These are phyloP conservation scores for Macrophomina pseudophaseolina DNA, from an alignment of 2,329 filamentous ascomycete species.

Conservation along the genomic window DNA sequence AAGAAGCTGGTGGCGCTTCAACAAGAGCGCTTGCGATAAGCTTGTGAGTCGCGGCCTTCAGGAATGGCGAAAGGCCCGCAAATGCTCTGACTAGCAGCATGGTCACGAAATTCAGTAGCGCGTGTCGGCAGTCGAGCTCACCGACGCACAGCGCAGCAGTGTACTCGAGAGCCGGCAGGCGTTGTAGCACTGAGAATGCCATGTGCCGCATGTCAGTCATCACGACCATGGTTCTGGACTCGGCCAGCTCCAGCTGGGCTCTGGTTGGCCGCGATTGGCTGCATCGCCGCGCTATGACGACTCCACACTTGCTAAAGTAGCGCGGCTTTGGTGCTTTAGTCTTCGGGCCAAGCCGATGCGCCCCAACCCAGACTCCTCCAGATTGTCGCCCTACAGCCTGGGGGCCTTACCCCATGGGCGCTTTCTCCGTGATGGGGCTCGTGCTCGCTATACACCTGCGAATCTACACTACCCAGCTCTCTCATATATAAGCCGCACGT, in stretches of 20 bases:
- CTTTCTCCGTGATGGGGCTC: neutral
- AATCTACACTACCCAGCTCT: neutral
- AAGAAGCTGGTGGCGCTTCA: slow-evolving; percentile 7
- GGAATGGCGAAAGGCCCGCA: neutral
- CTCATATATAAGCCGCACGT: neutral
- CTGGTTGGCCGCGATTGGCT: slow-evolving; percentile 7
- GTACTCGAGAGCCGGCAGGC: slow-evolving; percentile 5
- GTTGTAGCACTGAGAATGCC: neutral
- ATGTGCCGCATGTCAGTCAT: slow-evolving; percentile 8
- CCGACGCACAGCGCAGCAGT: neutral
- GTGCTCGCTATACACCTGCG: slow-evolving; percentile 5
- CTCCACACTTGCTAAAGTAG: slow-evolving; percentile 17
- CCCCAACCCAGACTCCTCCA: slow-evolving; percentile 7
- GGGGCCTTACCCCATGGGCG: slow-evolving; percentile 20
- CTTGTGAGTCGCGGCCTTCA: neutral
- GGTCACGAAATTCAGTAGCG: neutral
- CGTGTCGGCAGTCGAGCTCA: neutral
- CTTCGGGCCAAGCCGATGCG: slow-evolving; percentile 2
- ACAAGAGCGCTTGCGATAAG: slow-evolving; percentile 7
- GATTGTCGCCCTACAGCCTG: neutral
- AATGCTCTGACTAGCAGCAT: neutral
- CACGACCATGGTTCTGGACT: slow-evolving; percentile 14
- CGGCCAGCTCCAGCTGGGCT: slow-evolving; percentile 14
- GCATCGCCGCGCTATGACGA: slow-evolving; percentile 9
- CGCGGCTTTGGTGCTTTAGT: slow-evolving; percentile 4